Base-by-base conservation (phyloP, 345 rosid genomes). In the Aquilaria sinensis region DNA sequence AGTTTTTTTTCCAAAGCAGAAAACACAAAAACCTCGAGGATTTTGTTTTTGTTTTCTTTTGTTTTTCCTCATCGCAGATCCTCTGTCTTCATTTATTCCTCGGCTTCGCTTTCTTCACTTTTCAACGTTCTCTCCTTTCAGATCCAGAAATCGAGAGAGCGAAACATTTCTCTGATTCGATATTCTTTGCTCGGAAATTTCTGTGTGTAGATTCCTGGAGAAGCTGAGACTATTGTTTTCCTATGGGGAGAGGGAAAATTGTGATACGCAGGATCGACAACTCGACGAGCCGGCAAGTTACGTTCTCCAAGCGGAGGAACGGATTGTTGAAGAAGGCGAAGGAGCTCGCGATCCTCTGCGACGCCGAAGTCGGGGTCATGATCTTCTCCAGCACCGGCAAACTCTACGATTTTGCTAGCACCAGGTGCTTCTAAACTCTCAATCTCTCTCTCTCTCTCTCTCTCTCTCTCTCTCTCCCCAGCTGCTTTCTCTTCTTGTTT, bases 161-260 rank as follows among this genome's bases (percentile, higher is more conserved):
- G 43, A 37, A 37, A 37, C 43, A 33, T 53, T 47, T 67, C 37
- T 0, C 23, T 12, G 53, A 45, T 43, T 41, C 9, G 0, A 13
- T 32, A 3, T 16, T 34, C 11, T 12, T 5, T 10, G 13, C 10
- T 13, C 53, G 53, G 12, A 16, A 6, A 10, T 53, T 9, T 3
- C 30, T 63, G 31, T 63, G 67, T 6, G 30, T 46, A 55, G 31
- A 54, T 37, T 37, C 8, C 43, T 5, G 8, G 43, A n/a, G 43
- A 54, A 33, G 41, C 48, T 11, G 31, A 41, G 12, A 12, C 54
- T 15, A 50, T 29, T 37, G 61, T 29, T 11, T 33, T 13, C 23
- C 30, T 48, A 79, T 79, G 83, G 83, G 83, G 64, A 73, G 83
- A 66, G 83, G 83, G 62, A 79, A 79, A 69, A 79, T 79, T 46